Evolutionary conservation across 2,329 filamentous ascomycete genomes (phyloP).

Genomic region (Aspergillus viridinutans): DNA sequence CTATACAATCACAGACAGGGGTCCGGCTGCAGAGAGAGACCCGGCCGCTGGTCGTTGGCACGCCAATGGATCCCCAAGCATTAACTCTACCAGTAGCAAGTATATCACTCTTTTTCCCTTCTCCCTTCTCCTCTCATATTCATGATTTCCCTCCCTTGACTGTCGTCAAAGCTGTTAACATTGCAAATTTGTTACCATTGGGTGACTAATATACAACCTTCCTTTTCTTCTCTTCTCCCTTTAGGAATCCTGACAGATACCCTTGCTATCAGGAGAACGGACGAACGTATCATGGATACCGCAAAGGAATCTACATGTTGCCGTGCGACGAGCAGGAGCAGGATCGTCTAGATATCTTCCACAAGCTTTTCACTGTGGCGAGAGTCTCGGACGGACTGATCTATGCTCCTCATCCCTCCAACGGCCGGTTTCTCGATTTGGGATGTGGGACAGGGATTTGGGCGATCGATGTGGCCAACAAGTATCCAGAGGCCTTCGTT

Average conservation of each 20-base stretch:
- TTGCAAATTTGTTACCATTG: conserved; percentile 1
- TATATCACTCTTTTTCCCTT: conserved; percentile 15
- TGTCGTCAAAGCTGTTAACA: neutral
- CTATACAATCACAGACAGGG: conserved; percentile 29
- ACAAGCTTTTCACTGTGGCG: conserved; percentile 68
- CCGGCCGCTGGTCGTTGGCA: conserved; percentile 19
- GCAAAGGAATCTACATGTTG: conserved; percentile 66
- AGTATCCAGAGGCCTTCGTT: conserved; percentile 57
- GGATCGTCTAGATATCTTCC: conserved; percentile 75
- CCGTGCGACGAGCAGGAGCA: conserved; percentile 75
- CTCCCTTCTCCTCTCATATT: neutral
- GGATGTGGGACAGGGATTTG: conserved; percentile 90
- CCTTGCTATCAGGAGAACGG: conserved; percentile 60
- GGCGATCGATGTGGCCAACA: conserved; percentile 79
- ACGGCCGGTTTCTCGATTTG: conserved; percentile 57
- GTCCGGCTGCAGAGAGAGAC: conserved; percentile 18
- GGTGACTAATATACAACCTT: conserved; percentile 13
- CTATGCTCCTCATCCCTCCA: conserved; percentile 36
- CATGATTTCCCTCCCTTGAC: neutral
- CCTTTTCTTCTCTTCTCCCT: conserved; percentile 1
- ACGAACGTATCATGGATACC: conserved; percentile 65
- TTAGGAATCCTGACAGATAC: conserved; percentile 35
- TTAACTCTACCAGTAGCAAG: conserved; percentile 17
- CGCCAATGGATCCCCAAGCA: conserved; percentile 27
- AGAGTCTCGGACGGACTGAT: conserved; percentile 47